These are phyloP conservation scores for Zygosaccharomyces pseudobailii DNA, from an alignment of 1,139 yeast genomes.

Conservation along the genomic window DNA sequence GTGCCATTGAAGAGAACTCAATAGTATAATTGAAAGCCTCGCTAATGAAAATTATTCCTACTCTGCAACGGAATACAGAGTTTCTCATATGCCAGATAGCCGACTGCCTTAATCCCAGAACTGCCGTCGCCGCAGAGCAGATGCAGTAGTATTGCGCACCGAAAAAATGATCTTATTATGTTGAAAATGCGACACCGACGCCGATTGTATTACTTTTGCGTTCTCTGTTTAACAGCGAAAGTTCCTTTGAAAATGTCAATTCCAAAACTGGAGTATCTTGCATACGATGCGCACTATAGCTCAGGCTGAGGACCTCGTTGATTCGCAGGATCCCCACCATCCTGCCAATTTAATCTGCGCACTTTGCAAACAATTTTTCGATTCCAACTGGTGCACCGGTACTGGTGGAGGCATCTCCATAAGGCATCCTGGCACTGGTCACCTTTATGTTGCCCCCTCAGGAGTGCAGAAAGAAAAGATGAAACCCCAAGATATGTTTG, in stretches of 20 bases:
- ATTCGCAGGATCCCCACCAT: slow-evolving; percentile 55
- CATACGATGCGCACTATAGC: slow-evolving; percentile 1
- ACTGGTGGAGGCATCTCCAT: slow-evolving; percentile 95
- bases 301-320: slow-evolving; percentile 35
- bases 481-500: slow-evolving; percentile 77
- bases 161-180: no score
- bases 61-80: no score
- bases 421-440: slow-evolving; percentile 47
- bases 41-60: no score
- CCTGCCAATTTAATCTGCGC: slow-evolving; percentile 86
- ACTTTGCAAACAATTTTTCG: slow-evolving; percentile 69
- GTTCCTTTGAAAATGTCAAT: not conserved
- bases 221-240: not conserved
- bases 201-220: not conserved
- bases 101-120: no score
- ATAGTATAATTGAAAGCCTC: no score
- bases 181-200: no score
- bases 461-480: slow-evolving; percentile 93
- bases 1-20: no score
- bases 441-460: slow-evolving; percentile 81
- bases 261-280: not conserved
- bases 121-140: no score
- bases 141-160: no score
- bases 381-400: slow-evolving; percentile 89
- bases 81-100: no score